A percentile compares a stretch with the other conserved stretches of the same genome.
Evolutionary conservation across 2,329 filamentous ascomycete species (phyloP).

Genomic region (Alternaria incomplexa): DNA sequence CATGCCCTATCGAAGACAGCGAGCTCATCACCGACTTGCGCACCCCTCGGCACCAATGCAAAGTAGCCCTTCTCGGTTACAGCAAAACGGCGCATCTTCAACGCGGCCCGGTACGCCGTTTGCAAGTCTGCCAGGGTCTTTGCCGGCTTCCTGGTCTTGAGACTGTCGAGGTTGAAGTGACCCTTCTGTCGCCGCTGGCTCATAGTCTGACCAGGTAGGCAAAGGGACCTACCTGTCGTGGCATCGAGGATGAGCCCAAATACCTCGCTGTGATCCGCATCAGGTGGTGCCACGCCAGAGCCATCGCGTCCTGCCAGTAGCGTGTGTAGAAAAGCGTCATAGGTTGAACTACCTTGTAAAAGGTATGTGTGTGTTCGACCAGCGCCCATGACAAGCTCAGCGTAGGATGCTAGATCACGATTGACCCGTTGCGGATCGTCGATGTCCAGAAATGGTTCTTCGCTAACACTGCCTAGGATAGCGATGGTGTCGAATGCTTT

Average conservation of each 20-base stretch:
- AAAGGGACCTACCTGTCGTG: slow-evolving; percentile 15
- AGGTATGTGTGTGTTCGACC: slow-evolving; percentile 6
- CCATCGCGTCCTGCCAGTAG: slow-evolving; percentile 27
- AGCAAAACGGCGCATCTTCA: slow-evolving; percentile 30
- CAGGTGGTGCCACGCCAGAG: slow-evolving; percentile 13
- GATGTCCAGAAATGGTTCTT: slow-evolving; percentile 20
- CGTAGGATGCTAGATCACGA: slow-evolving; percentile 10
- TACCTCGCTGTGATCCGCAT: slow-evolving; percentile 27
- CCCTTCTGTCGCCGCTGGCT: slow-evolving; percentile 25
- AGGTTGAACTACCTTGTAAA: slow-evolving; percentile 11
- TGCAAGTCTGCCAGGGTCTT: slow-evolving; percentile 20
- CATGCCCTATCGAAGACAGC: slow-evolving; percentile 25
- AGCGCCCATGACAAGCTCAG: slow-evolving; percentile 7
- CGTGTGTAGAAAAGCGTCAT: slow-evolving; percentile 31
- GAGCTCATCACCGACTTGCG: slow-evolving; percentile 18
- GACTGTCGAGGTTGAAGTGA: slow-evolving; percentile 25
- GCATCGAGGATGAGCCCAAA: slow-evolving; percentile 31
- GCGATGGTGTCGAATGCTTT: slow-evolving; percentile 24
- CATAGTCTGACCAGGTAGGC: slow-evolving; percentile 29
- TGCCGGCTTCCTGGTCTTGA: slow-evolving; percentile 21
- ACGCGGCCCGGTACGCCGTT: slow-evolving; percentile 19
- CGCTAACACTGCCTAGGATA: slow-evolving; percentile 8
- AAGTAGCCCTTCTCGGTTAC: slow-evolving; percentile 29
- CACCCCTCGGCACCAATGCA: slow-evolving; percentile 27
- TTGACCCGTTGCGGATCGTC: slow-evolving; percentile 10